These are phyloP conservation scores for Endoconidiophora polonica DNA, from an alignment of 2,329 filamentous ascomycete genomes.

Conservation along the genomic window DNA sequence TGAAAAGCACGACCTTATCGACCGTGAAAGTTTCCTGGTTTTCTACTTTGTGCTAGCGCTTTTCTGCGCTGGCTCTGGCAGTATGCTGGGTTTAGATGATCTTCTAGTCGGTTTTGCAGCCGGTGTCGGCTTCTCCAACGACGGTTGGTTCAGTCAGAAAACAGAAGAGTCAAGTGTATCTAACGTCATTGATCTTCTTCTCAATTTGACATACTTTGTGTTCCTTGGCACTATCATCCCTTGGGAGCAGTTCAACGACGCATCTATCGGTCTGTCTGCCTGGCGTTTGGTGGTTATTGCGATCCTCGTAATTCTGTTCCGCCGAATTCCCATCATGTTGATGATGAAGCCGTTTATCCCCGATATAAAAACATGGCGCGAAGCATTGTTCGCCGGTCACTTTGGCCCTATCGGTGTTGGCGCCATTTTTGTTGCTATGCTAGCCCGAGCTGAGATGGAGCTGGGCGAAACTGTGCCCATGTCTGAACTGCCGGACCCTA, in stretches of 20 bases:
- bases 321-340: conserved; percentile 90
- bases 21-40: conserved; percentile 91
- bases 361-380: conserved; percentile 95
- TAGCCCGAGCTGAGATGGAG: conserved; percentile 84
- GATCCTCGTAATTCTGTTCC: conserved; percentile 87
- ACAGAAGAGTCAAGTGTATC: conserved; percentile 97
- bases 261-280: conserved; percentile 54
- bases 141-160: conserved; percentile 97
- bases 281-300: conserved; percentile 91
- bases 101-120: conserved; percentile 85
- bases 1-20: conserved; percentile 71
- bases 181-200: conserved; percentile 93
- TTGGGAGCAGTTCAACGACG: conserved; percentile 77
- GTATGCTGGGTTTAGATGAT: conserved; percentile 82
- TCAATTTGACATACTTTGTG: conserved; percentile 97
- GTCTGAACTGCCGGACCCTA: conserved; percentile 37
- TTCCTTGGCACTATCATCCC: conserved; percentile 95
- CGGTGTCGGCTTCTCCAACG: conserved; percentile 97
- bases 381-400: conserved; percentile 89
- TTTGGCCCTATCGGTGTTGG: conserved; percentile 96
- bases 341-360: conserved; percentile 80
- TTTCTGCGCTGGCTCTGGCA: conserved; percentile 88
- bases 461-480: conserved; percentile 59
- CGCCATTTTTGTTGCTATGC: conserved; percentile 85
- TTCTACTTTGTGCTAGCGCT: conserved; percentile 96